Evolutionary conservation across 371 early-diverging fungal genomes (phyloP).

Genomic region (Mortierella polycephala): DNA sequence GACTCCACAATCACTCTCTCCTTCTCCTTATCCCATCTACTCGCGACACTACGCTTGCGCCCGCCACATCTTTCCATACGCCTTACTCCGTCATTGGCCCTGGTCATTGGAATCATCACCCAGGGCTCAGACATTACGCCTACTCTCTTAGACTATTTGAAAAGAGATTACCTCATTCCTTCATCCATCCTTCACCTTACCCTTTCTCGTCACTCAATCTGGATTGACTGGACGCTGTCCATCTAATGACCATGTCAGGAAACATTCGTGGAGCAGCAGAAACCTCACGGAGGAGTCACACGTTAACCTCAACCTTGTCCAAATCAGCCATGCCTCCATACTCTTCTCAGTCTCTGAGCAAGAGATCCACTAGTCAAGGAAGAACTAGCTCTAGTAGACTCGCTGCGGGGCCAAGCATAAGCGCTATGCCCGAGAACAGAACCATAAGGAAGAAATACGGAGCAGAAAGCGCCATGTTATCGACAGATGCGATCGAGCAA

Average conservation of each 20-base stretch:
- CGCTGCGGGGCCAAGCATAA: conserved; percentile 6
- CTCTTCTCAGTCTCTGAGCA: conserved; percentile 8
- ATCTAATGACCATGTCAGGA: conserved; percentile 24
- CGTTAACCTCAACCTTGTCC: conserved; percentile 6
- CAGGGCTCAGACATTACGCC: too few species aligned
- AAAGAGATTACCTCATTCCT: not conserved
- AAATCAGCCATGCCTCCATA: not conserved
- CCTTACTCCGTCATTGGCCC: too few species aligned
- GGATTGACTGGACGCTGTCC: not conserved
- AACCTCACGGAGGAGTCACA: conserved; percentile 13
- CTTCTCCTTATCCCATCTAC: not conserved
- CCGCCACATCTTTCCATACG: not conserved
- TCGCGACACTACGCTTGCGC: not conserved
- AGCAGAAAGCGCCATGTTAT: conserved; percentile 5
- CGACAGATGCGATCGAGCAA: conserved; percentile 5
- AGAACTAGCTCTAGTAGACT: too few species aligned
- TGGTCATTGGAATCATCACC: too few species aligned
- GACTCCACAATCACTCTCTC: conserved; percentile 1
- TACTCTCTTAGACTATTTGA: too few species aligned
- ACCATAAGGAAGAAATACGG: not conserved
- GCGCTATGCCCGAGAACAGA: not conserved
- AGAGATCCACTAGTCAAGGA: conserved; percentile 5
- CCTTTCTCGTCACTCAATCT: not conserved
- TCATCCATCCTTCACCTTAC: not conserved
- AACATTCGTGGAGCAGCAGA: conserved; percentile 24